Evolutionary conservation across 202 grass and related monocot species (phyloP).

Genomic region (Dendrocalamus latiflorus): DNA sequence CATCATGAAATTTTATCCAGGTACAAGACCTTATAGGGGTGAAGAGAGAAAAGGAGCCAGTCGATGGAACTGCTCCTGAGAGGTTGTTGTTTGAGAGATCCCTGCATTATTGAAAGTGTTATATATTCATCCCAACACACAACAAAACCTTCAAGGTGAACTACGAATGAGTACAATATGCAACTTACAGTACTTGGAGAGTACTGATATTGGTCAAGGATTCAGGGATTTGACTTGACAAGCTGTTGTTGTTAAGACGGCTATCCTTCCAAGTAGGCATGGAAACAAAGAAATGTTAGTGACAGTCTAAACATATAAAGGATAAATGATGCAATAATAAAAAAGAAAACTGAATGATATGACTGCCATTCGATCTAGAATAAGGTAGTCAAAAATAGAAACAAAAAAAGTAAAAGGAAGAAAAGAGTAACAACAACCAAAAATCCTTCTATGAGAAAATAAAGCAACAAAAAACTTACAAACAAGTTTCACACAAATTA

Average conservation of each 20-base stretch:
- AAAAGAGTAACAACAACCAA: background rate
- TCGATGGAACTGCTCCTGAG: constrained; percentile 69
- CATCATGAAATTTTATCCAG: constrained; percentile 1
- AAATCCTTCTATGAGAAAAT: background rate
- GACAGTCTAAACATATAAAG: constrained; percentile 1
- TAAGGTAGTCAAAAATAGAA: constrained; percentile 10
- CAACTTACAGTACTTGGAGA: constrained; percentile 92
- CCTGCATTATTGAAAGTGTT: constrained; percentile 32
- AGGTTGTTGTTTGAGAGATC: too few species aligned
- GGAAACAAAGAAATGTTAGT: constrained; percentile 17
- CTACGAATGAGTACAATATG: background rate
- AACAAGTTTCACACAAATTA: background rate
- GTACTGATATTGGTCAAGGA: constrained; percentile 66
- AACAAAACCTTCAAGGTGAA: constrained; percentile 17
- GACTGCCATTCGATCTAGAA: background rate
- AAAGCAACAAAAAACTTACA: background rate
- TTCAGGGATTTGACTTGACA: constrained; percentile 41
- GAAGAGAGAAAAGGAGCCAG: constrained; percentile 82
- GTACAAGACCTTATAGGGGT: constrained; percentile 80
- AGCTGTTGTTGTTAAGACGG: constrained; percentile 88
- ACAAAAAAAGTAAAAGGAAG: background rate
- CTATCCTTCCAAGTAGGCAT: constrained; percentile 62
- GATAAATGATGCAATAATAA: background rate
- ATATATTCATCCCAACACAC: constrained; percentile 25
- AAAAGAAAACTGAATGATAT: background rate